Base-by-base conservation (phyloP, 495 filamentous ascomycete genomes). In the Penicillium riverlandense region DNA sequence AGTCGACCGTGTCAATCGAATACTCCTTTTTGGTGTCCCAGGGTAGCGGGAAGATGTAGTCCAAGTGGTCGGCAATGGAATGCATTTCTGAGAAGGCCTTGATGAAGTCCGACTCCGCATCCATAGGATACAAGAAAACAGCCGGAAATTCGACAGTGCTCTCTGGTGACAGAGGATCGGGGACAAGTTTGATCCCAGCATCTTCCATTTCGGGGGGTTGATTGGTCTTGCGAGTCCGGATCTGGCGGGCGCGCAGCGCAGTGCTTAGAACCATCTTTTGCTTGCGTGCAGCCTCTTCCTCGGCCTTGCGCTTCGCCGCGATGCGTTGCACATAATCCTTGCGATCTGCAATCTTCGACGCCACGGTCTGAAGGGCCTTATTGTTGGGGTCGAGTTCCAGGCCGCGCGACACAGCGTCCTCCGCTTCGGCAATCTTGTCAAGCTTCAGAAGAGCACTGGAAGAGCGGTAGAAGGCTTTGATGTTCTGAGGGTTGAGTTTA, bases 391-490 rank as follows among this genome's bases (percentile, higher is more conserved):
- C 85, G n/a, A 92, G 55, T 0, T 64, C 63, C 1, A 96, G 67
- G 0, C 90, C 91, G 6, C 80, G 74, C 6, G 71, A 59, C 45
- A 82, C 86, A 4, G 84, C 79, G 57, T 95, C 88, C 48, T 80
- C 74, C 6, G 92, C 88, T 58, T 92, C 88, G 9, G 63, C 54
- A 40, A 92, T 62, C 55, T 82, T 83, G 49, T 81, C 79, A 7
- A 96, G 74, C 7, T 82, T 79, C 13, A 89, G 68, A 46, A 92
- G 74, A 6, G 92, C 90, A 49, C 73, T 70, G 0, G 84, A 76
- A 27, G 84, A 86, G 43, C 92, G 84, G 61, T 96, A 97, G 58
- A 79, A 86, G 5, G 91, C 89, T 66, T 98, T 98, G 54, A 91
- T 58, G 59, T 92, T 94, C 39, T 49, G 61, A 6, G 80, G 74